These are phyloP conservation scores for Oldenlandia corymbosa DNA, from an alignment of 257 asterid genomes.

Conservation along the genomic window DNA sequence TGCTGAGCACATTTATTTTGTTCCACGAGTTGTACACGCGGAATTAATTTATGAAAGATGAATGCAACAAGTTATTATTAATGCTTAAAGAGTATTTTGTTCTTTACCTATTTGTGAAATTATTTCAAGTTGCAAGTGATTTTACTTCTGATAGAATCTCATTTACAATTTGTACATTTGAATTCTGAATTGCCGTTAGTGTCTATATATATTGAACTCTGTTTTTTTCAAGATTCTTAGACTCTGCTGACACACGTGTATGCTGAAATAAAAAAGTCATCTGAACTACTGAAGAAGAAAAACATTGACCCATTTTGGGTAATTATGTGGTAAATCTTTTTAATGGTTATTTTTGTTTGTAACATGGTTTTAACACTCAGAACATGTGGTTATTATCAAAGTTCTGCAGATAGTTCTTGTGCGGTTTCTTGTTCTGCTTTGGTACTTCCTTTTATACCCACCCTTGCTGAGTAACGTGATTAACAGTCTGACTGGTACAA, in stretches of 20 bases:
- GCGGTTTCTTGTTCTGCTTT: no score
- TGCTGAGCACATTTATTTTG: slow-evolving; percentile 3
- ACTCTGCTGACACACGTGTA: not conserved
- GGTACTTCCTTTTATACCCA: no score
- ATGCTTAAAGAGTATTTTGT: not conserved
- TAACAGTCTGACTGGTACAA: slow-evolving; percentile 82
- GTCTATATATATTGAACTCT: not conserved
- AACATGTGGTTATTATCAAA: not conserved
- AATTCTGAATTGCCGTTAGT: not conserved
- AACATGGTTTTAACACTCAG: not conserved
- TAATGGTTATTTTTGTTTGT: not conserved
- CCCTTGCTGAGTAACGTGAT: slow-evolving; percentile 76
- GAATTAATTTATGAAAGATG: not conserved
- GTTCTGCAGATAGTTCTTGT: no score
- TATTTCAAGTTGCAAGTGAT: not conserved
- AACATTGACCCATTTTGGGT: not conserved
- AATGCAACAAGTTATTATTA: not conserved
- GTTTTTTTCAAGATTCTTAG: no score
- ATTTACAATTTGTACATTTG: not conserved
- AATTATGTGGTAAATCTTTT: no score
- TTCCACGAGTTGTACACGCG: slow-evolving; percentile 4
- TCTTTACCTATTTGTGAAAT: not conserved
- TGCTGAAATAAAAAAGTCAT: not conserved
- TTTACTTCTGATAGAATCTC: not conserved
- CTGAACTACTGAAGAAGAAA: not conserved